Base-by-base conservation (phyloP, 2,329 filamentous ascomycete genomes). In the Corniculantispora saksenae region DNA sequence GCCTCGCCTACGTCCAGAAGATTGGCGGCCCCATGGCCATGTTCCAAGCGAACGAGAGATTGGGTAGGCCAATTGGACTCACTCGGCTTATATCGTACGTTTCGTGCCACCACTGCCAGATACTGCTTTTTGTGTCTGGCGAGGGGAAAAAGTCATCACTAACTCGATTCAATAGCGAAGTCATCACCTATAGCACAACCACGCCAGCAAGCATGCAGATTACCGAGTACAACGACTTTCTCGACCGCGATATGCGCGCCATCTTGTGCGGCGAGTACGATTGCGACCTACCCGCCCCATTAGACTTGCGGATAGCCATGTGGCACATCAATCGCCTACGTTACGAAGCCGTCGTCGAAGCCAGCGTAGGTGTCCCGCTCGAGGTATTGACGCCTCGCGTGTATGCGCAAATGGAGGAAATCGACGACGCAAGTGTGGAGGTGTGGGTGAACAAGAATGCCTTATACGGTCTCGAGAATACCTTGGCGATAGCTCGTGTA, bases 131-230 rank as follows among this genome's bases (percentile, higher is more conserved):
- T 19, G 12, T 43, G 5, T 19, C 2, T 51, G 21, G 9, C 21
- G 13, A 3, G 9, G 13, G 5, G 15, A 27, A 27, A 12, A 9
- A n/a, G 45, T 15, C 3, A n/a, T 19, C 23, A 23, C 48, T 51
- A 51, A 51, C 7, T 8, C 15, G 3, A 2, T 12, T 15, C 13
- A 8, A 23, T 51, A 58, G 55, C 27, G 55, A 58, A 7, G 55
- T 40, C 38, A 58, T 58, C 55, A 58, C 47, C 38, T 58, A 45
- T 29, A 58, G 40, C 38, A 58, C 55, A 6, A 58, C 55, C 0
- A 58, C 55, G 17, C 55, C 55, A 5, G 55, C 55, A 15, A 9
- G 9, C 5, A 47, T 47, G 55, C 40, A 47, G 15, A 58, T 58
- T 17, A 27, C 55, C n/a, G 40, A 45, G 38, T 58, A 58, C 55